Evolutionary conservation across 345 rosid genomes (phyloP), one percentile per base, ranked within the genome.

Genomic region (Salix caprea): DNA sequence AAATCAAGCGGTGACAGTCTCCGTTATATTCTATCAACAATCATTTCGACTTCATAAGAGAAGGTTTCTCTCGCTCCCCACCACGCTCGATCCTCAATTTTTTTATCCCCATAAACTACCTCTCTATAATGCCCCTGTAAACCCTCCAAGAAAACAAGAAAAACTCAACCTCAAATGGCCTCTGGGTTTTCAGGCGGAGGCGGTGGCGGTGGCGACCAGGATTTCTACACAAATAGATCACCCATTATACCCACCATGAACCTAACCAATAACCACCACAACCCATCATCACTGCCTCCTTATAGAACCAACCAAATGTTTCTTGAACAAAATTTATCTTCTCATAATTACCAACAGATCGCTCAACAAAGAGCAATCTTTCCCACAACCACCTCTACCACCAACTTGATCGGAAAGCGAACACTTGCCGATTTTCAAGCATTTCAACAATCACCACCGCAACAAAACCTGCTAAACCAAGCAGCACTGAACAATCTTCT

Each of bases 101-200:
- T 69, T 73, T 34, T 34, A 34, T 34, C 71, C 72, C 77, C 69
- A 42, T 78, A 65, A 24, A 70, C 28, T 36, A 15, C 26, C 37
- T 65, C 37, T 40, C 82, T 12, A 40, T 40, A 40, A 85, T 85
- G 91, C 83, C 34, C 19, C 58, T 36, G 52, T 71, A 37, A 37
- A 62, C 67, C 78, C 76, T 70, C 75, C 5, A 19, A 60, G 34
- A 60, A 34, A 48, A 66, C 58, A 64, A 28, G 67, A 42, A 58
- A 24, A 58, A n/a, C 24, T 58, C 64, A 4, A 24, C 6, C 26
- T 7, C 64, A 19, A 71, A 95, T 95, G 99, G 86, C 96, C 28
- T 95, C 97, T 81, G 97, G 94, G 36, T 93, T 85, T 60, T 71
- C 95, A 76, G 92, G 97, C 54, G 92, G 95, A 0, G 62, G 62